Evolutionary conservation across 2,329 filamentous ascomycete species (phyloP), one percentile per base, ranked within the genome.

Genomic region (Penicillium sp.): DNA sequence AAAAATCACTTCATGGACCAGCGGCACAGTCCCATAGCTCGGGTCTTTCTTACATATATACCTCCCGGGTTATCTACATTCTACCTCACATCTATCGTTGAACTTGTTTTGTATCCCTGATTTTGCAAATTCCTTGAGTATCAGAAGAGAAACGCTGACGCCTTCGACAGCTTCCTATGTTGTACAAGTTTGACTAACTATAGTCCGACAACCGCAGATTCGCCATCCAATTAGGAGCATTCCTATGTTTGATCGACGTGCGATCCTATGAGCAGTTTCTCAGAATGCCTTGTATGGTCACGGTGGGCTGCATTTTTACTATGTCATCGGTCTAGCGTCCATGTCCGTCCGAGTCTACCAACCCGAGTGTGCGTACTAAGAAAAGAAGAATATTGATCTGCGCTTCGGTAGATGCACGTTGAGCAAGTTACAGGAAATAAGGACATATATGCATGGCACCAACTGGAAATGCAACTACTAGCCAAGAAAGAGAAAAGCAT

Each of bases 281-380:
- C 78, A 81, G 58, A 77, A 81, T 48, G n/a, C 71, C 85, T 18
- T 73, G 76, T 13, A 83, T 86, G 83, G 85, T 80, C 66, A 78
- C 78, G 53, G 77, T 80, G 8, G 83, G 85, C 0, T 81, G 85
- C 26, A 70, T 81, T 52, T 68, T 81, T 38, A 79, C 77, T 69
- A 79, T 50, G 79, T 77, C 5, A 74, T 82, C 13, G 79, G 79
- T 29, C 65, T 79, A 48, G 68, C 80, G 60, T 78, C 74, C 11
- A 77, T 76, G 66, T 74, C 76, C 5, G 82, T 87, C 3, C 85
- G 85, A 3, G 79, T 84, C 34, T 88, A 88, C 66, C 84, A 86
- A 56, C 82, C 84, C 10, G 85, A 88, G 66, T 80, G 83, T 52
- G 83, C 85, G 0, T 78, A 83, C 61, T 79, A 74, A 37, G 81